Evolutionary conservation across 371 early-diverging fungal species (phyloP), one percentile per base, ranked within the genome.

Genomic region (Nosema granulosis): DNA sequence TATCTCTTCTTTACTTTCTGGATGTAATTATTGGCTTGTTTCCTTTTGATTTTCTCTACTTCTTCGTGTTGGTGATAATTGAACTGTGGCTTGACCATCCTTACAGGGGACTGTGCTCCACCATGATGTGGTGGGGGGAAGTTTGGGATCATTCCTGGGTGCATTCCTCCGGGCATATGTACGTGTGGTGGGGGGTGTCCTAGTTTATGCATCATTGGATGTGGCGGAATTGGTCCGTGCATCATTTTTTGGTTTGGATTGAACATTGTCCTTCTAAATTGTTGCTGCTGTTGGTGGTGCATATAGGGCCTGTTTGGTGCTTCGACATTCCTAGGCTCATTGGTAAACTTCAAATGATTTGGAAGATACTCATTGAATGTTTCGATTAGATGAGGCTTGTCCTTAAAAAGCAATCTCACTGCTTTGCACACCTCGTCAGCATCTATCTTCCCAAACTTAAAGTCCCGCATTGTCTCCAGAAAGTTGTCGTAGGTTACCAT

Each of bases 291-390:
- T 29, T 12, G 22, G 24, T 50, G 16, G 0, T n/a, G 3, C 1
- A 26, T 43, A 32, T 4, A 24, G 28, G 0, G 31, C 22, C 37
- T 58, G 24, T 16, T 11, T 24, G 16, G 3, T 29, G 9, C 20
- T 35, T 66, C 58, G 28, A 1, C 26, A 22, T 61, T 32, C 29
- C 66, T 26, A 26, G 24, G 13, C 3, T 68, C 57, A 28, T 22
- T 12, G 31, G 22, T 18, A 69, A 50, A 75, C 50, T 67, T 77
- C 50, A 80, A 67, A 67, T 81, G 77, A 37, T 51, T 92, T 12
- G 97, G 97, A 66, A 98, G 82, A 83, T 98, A 99, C 0, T 96
- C 94, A 85, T 97, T 98, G 87, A 99, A 99, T 22, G 94, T 96
- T 69, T 89, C 90, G 50, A 99, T 93, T 35, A 99, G 88, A 37